Base-by-base conservation (phyloP, 2,329 filamentous ascomycete species). In the Emergomyces africanus region DNA sequence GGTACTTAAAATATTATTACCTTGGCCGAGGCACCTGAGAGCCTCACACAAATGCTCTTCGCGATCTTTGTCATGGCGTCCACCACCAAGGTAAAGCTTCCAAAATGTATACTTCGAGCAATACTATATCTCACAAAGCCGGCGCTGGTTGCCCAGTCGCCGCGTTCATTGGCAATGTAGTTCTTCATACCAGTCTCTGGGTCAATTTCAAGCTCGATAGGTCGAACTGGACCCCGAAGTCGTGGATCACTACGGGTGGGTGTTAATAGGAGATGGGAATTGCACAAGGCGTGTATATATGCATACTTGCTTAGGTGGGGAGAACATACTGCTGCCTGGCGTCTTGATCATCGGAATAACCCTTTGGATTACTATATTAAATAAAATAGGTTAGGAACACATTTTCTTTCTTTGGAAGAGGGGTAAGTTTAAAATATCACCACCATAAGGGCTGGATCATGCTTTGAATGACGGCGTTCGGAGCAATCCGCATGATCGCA, bases 161-260 rank as follows among this genome's bases (percentile, higher is more conserved):
- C 89, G 15, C 76, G 78, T 71, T 97, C 92, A 68, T 96, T 97
- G 61, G 92, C 85, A 65, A 99, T 97, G 72, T 99, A 99, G 71
- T 97, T 97, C 75, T 97, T 99, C 92, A 99, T 96, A n/a, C 91
- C 91, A 0, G 89, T 94, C 5, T 81, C 76, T 39, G 76, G 75
- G 67, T 94, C 89, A 59, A 94, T 82, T 61, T 88, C 84, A 23
- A 88, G 82, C 68, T 94, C 89, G 46, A 82, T 73, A 4, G 81
- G 80, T 61, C 83, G 77, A 9, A 97, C 84, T 0, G 91, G 91
- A 0, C 85, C 88, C 56, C 94, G 86, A 8, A 97, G 83, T 30
- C 94, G 86, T 42, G 80, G 75, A 70, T 97, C 94, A 68, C 53
- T 55, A 46, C 3, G 18, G 25, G 18, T 12, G 4, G 15, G 15